These are phyloP conservation scores for Bolboschoenoplectus hybrid DNA, from an alignment of 202 grass and related monocot genomes.

Conservation along the genomic window DNA sequence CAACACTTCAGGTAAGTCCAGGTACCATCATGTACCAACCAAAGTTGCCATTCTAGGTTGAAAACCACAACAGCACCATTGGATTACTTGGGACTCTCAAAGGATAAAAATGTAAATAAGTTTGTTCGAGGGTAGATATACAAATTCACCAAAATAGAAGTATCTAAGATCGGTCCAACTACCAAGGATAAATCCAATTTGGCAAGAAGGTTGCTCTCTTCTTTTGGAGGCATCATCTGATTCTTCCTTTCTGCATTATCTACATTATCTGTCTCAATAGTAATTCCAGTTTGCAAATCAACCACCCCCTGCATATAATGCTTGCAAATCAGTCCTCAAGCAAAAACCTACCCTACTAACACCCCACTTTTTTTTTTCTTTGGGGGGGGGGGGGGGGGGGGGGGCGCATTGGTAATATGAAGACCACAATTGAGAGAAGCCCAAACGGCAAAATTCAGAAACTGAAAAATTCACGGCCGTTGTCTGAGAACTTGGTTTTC, in stretches of 20 bases:
- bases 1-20: not conserved
- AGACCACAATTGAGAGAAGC: not conserved
- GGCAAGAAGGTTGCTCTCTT: constrained; percentile 33
- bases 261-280: constrained; percentile 19
- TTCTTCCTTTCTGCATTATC: constrained; percentile 28
- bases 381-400: not conserved
- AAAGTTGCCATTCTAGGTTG: not conserved
- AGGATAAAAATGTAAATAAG: not conserved
- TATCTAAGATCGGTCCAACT: constrained; percentile 17
- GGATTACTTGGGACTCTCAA: not conserved
- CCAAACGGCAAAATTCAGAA: not conserved
- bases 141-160: constrained; percentile 16
- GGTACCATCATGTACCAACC: not conserved
- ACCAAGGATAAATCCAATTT: constrained; percentile 34
- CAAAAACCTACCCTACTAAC: not conserved
- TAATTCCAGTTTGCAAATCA: constrained; percentile 35
- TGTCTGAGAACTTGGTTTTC: constrained; percentile 1
- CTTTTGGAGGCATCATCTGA: constrained; percentile 30
- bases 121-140: not conserved
- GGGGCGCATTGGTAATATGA: not conserved
- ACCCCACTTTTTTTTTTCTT: not conserved
- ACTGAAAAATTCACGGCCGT: not conserved
- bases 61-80: not conserved
- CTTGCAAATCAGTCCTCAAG: not conserved
- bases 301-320: constrained; percentile 15